These are phyloP conservation scores for Aspergillus homomorphus DNA, from an alignment of 495 filamentous ascomycete genomes.

Conservation along the genomic window DNA sequence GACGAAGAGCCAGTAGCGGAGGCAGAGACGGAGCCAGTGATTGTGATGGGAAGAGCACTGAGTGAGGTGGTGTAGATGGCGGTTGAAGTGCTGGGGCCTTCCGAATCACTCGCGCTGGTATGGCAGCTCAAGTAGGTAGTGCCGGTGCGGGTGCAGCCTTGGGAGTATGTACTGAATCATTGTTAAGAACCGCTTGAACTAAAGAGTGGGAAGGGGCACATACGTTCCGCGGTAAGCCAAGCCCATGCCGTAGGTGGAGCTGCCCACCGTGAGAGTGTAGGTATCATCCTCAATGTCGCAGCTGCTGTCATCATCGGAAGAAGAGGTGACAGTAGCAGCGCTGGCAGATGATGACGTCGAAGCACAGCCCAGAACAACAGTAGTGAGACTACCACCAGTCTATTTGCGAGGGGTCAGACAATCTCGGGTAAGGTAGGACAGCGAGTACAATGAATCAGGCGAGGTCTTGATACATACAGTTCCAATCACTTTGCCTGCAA, in stretches of 20 bases:
- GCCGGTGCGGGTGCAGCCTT: conserved; percentile 31
- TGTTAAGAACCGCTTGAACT: neutral
- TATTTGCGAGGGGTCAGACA: neutral
- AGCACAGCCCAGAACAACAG: neutral
- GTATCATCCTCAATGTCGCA: neutral
- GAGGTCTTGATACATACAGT: conserved; percentile 16
- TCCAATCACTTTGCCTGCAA: conserved; percentile 22
- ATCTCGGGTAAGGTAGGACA: neutral
- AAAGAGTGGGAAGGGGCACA: neutral
- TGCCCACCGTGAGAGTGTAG: neutral
- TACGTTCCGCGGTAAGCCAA: neutral
- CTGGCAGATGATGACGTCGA: neutral
- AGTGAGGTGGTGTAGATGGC: conserved; percentile 18
- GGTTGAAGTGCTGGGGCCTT: conserved; percentile 12
- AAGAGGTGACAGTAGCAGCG: neutral
- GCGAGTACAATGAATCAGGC: neutral
- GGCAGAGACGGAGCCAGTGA: conserved; percentile 20
- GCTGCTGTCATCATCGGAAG: neutral
- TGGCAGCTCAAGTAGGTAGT: conserved; percentile 34
- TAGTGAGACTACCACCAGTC: conserved; percentile 1
- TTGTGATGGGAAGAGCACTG: conserved; percentile 30
- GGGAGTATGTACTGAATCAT: conserved; percentile 21
- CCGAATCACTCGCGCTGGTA: conserved; percentile 25
- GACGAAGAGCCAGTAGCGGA: conserved; percentile 13
- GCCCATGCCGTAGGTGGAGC: neutral